Percentiles rank a stretch among this genome's conserved stretches.
phyloP scores from a whole-genome alignment of 2,329 filamentous ascomycete species.

The Clonostachys chloroleuca region DNA sequence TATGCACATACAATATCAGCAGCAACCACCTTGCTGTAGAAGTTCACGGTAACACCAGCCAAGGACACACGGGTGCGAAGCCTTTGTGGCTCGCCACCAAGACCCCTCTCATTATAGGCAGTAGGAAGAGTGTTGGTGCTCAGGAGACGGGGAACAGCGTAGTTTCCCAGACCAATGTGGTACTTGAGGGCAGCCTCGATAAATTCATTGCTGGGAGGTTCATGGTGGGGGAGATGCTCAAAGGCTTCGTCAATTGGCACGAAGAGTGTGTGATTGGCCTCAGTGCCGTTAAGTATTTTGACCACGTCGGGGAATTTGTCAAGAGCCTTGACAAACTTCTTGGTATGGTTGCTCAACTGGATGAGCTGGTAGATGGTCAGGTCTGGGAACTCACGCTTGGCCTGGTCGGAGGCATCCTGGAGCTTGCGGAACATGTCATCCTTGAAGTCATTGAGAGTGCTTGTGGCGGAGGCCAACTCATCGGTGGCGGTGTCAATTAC shows the following conservation, averaged over 20 bases:
- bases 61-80: conserved; percentile 62
- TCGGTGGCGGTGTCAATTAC: neutral
- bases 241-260: conserved; percentile 77
- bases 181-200: conserved; percentile 69
- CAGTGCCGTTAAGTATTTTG: conserved; percentile 67
- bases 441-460: conserved; percentile 1
- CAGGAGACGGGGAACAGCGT: conserved; percentile 62
- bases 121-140: conserved; percentile 72
- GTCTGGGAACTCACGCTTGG: conserved; percentile 41
- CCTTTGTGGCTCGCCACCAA: conserved; percentile 67
- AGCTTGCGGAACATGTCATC: conserved; percentile 1
- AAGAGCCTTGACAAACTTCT: conserved; percentile 71
- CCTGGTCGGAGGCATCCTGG: neutral
- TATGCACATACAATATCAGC: conserved; percentile 58
- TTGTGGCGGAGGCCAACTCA: neutral
- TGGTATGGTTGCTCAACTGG: conserved; percentile 69
- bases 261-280: conserved; percentile 75
- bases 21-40: conserved; percentile 66
- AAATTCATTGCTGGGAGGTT: conserved; percentile 65
- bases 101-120: conserved; percentile 47
- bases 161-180: conserved; percentile 66
- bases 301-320: conserved; percentile 69
- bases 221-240: conserved; percentile 44
- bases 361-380: conserved; percentile 79
- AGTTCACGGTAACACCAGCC: conserved; percentile 68